Base-by-base conservation (phyloP, 2,329 filamentous ascomycete species). In the Aspergillus viridinutans region DNA sequence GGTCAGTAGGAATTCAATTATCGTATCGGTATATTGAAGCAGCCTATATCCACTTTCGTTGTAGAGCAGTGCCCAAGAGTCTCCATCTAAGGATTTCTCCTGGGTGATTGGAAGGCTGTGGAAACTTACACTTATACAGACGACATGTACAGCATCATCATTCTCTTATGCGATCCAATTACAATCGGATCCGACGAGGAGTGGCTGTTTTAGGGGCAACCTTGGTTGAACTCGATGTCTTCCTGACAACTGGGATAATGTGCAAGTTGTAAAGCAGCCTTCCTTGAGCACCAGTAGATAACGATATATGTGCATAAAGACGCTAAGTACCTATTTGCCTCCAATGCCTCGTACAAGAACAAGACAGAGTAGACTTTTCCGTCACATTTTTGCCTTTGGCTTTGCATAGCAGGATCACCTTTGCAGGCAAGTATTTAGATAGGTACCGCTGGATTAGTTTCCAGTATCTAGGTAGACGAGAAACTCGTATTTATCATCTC, bases 151-250 rank as follows among this genome's bases (percentile, higher is more conserved):
- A 42, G 29, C 21, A 54, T 47, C 9, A 35, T 51, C 23, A 43
- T 52, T 54, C 48, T 48, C 57, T 61, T 45, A 57, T 61, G 62
- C 53, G 58, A 60, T 53, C 56, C 58, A 62, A 51, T 57, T 60
- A 59, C 52, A 62, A 53, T 54, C 52, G 51, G 20, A 23, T 57
- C 54, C 60, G 58, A 62, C 60, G 58, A 59, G 56, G 58, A 48
- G 58, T 59, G 53, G 57, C 58, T 62, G 54, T 53, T 48, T 60
- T 64, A 62, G 56, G 54, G 55, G 58, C 58, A 60, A 52, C 49
- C 57, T 57, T 47, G 43, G 43, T 47, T 26, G 43, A 47, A 47
- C 21, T 25, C n/a, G 48, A 50, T 55, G 48, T 20, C n/a, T 25
- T 45, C 21, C 21, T 45, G 4, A 45, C 17, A 6, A 7, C 40